These are phyloP conservation scores for Pseudogymnoascus sp. DNA, from an alignment of 2,329 filamentous ascomycete genomes.

Conservation along the genomic window DNA sequence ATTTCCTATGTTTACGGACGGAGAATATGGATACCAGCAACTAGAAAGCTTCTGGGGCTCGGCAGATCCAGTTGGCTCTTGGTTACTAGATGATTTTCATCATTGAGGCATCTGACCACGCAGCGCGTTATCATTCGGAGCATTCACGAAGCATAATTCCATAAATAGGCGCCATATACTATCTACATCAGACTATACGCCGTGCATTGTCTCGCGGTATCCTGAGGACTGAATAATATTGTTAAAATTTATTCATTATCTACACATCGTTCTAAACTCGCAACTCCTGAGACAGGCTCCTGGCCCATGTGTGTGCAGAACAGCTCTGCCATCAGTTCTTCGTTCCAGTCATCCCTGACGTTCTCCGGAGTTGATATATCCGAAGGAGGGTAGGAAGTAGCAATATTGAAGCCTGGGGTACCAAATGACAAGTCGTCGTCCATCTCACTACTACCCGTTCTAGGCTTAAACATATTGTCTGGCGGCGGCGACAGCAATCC, in stretches of 20 bases:
- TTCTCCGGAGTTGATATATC: neutral
- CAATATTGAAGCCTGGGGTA: neutral
- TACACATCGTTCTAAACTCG: neutral
- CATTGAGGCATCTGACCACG: neutral
- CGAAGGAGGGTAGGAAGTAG: neutral
- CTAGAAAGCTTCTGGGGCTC: constrained; percentile 1
- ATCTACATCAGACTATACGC: neutral
- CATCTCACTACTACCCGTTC: neutral
- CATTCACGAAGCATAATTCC: neutral
- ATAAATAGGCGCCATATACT: neutral
- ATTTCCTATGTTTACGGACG: neutral
- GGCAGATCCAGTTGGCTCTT: constrained; percentile 8
- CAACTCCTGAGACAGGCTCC: neutral
- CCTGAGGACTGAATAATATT: neutral
- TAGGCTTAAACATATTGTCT: neutral
- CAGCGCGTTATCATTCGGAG: neutral
- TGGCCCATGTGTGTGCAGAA: neutral
- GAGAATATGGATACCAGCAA: constrained; percentile 1
- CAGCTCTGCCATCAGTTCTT: neutral
- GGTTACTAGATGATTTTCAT: constrained; percentile 6
- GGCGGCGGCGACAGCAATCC: neutral
- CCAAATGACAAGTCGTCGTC: neutral
- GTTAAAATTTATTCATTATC: neutral
- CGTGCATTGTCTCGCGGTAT: neutral
- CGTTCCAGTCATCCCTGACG: neutral